Evolutionary conservation across 1,284 basidiomycete species (phyloP).

Genomic region (Puccinia triticina): DNA sequence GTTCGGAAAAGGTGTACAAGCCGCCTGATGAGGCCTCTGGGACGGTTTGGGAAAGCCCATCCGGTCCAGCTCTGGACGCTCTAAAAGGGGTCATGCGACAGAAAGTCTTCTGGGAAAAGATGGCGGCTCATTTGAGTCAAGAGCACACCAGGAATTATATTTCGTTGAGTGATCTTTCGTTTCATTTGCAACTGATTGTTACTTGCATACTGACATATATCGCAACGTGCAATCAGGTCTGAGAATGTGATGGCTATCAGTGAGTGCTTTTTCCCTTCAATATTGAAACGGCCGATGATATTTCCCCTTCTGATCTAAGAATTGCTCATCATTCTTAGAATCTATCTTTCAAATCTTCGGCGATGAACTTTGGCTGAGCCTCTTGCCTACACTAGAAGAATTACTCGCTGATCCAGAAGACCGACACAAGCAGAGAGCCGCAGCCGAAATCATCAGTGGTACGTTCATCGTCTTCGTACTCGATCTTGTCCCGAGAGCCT

Average conservation of each 20-base stretch:
- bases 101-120: constrained; percentile 68
- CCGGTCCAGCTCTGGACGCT: constrained; percentile 67
- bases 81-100: constrained; percentile 66
- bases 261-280: neutral
- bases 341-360: constrained; percentile 67
- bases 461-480: constrained; percentile 57
- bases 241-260: constrained; percentile 44
- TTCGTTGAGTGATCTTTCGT: constrained; percentile 13
- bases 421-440: constrained; percentile 88
- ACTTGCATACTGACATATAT: neutral
- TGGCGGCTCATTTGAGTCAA: constrained; percentile 58
- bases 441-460: constrained; percentile 82
- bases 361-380: constrained; percentile 65
- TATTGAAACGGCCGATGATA: constrained; percentile 49
- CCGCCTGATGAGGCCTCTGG: constrained; percentile 62
- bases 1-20: constrained; percentile 65
- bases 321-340: constrained; percentile 57
- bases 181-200: neutral
- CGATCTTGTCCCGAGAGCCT: constrained; percentile 65
- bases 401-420: constrained; percentile 70
- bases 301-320: constrained; percentile 59
- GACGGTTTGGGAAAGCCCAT: constrained; percentile 68
- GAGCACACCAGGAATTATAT: constrained; percentile 61
- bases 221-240: neutral
- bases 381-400: constrained; percentile 68